These are phyloP conservation scores for Coix lacrymajobi DNA, from an alignment of 176 grass and related monocot species.

Conservation along the genomic window DNA sequence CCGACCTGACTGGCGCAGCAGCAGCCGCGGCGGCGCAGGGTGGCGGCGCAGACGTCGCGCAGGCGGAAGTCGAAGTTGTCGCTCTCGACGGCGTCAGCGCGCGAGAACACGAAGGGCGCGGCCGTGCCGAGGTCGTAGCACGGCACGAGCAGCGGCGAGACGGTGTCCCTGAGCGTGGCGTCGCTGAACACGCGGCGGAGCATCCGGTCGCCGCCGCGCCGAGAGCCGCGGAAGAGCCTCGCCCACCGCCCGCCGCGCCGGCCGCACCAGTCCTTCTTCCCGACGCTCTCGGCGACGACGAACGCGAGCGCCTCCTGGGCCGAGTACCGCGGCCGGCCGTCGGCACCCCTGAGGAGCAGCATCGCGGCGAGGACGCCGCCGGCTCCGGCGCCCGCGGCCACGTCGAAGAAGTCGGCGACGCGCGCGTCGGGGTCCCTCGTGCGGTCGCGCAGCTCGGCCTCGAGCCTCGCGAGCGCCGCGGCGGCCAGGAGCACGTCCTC, in stretches of 20 bases:
- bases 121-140: constrained; percentile 73
- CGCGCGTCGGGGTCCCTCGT: constrained; percentile 13
- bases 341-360: constrained; percentile 36
- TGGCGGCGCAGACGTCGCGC: constrained; percentile 54
- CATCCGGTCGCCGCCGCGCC: neutral
- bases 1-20: constrained; percentile 23
- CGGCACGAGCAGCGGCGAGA: constrained; percentile 60
- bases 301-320: constrained; percentile 47
- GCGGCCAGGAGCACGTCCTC: constrained; percentile 52
- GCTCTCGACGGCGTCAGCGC: constrained; percentile 75
- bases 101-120: constrained; percentile 77
- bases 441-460: constrained; percentile 30
- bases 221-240: neutral
- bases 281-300: neutral
- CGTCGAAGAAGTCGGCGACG: constrained; percentile 67
- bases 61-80: constrained; percentile 70
- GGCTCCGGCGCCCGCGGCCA: constrained; percentile 49
- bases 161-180: constrained; percentile 60
- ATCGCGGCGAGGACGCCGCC: constrained; percentile 56
- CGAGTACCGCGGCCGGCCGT: constrained; percentile 46
- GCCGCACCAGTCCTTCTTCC: constrained; percentile 8
- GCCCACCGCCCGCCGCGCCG: neutral
- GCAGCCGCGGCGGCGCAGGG: constrained; percentile 13
- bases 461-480: constrained; percentile 38
- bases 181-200: constrained; percentile 55